Conservation (phyloP, 768 basidiomycete species). For the Kondoa subrosea region DNA sequence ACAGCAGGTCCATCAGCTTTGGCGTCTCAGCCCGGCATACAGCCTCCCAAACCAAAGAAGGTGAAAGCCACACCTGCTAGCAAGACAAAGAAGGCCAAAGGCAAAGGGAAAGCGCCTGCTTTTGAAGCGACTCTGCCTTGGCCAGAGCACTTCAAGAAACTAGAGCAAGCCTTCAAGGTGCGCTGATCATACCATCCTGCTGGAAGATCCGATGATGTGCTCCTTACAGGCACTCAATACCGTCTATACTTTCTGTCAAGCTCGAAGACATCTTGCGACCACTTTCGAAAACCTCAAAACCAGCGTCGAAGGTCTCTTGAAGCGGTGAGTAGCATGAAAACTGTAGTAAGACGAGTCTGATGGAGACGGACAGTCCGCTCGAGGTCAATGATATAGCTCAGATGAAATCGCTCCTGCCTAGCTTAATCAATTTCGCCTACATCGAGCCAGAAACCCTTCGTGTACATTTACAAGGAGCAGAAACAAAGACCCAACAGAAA, state of each 20-base stretch:
- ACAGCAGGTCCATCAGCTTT: background rate
- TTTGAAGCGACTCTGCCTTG: slow-evolving; percentile 33
- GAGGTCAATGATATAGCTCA: slow-evolving; percentile 63
- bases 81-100: slow-evolving; percentile 12
- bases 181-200: slow-evolving; percentile 9
- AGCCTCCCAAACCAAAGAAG: slow-evolving; percentile 2
- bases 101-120: slow-evolving; percentile 19
- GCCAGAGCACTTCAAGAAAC: slow-evolving; percentile 45
- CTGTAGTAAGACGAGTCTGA: background rate
- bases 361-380: slow-evolving; percentile 43
- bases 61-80: background rate
- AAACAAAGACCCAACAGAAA: slow-evolving; percentile 27
- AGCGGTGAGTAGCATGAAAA: slow-evolving; percentile 39
- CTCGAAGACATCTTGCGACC: slow-evolving; percentile 58
- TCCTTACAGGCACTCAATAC: slow-evolving; percentile 58
- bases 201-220: too few species aligned
- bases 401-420: slow-evolving; percentile 76
- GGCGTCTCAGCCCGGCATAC: background rate
- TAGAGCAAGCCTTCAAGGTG: slow-evolving; percentile 47
- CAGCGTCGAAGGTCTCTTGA: slow-evolving; percentile 64
- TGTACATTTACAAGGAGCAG: slow-evolving; percentile 35
- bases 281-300: slow-evolving; percentile 58
- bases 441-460: slow-evolving; percentile 48
- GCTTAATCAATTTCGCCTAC: slow-evolving; percentile 65
- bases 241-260: slow-evolving; percentile 69